phyloP scores from a whole-genome alignment of 345 rosid genomes.

The Moricandia moricandioides region DNA sequence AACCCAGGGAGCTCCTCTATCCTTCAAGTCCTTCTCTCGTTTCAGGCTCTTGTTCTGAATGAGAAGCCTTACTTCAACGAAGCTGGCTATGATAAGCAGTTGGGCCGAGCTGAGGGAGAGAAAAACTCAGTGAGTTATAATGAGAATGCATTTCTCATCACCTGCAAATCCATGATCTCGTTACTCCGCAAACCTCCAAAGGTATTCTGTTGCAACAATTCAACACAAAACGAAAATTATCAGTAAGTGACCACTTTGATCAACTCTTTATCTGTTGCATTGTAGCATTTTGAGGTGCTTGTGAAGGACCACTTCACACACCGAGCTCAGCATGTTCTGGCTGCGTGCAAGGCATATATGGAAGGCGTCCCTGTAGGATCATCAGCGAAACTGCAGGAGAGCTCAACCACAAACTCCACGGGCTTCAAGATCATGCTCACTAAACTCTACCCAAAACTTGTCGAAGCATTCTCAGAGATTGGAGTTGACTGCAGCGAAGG shows the following conservation, averaged over 20 bases:
- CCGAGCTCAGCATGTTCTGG: conserved; percentile 45
- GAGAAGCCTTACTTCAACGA: conserved; percentile 95
- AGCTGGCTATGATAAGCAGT: conserved; percentile 85
- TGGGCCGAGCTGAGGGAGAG: conserved; percentile 89
- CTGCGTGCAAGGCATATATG: conserved; percentile 73
- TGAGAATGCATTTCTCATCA: conserved; percentile 75
- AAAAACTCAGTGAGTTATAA: conserved; percentile 83
- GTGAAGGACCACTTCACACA: conserved; percentile 66
- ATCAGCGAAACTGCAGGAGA: conserved; percentile 39
- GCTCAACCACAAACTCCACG: conserved; percentile 50
- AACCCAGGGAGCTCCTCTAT: conserved; percentile 67
- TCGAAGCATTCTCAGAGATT: conserved; percentile 62
- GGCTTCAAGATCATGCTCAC: conserved; percentile 97
- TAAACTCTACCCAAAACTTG: conserved; percentile 75
- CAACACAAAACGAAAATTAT: not conserved
- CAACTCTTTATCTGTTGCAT: conserved; percentile 23
- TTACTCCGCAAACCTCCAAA: conserved; percentile 66
- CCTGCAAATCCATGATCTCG: conserved; percentile 85
- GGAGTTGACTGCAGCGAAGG: conserved; percentile 67
- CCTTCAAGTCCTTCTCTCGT: conserved; percentile 92
- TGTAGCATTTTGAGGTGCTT: conserved; percentile 81
- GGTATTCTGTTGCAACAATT: conserved; percentile 45
- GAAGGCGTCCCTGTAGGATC: conserved; percentile 63
- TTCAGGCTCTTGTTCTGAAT: conserved; percentile 97
- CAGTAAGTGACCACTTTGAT: not conserved